Evolutionary conservation across 176 grass and related monocot genomes (phyloP), one percentile per base, ranked within the genome.

Genomic region (Pontederia paniculata): DNA sequence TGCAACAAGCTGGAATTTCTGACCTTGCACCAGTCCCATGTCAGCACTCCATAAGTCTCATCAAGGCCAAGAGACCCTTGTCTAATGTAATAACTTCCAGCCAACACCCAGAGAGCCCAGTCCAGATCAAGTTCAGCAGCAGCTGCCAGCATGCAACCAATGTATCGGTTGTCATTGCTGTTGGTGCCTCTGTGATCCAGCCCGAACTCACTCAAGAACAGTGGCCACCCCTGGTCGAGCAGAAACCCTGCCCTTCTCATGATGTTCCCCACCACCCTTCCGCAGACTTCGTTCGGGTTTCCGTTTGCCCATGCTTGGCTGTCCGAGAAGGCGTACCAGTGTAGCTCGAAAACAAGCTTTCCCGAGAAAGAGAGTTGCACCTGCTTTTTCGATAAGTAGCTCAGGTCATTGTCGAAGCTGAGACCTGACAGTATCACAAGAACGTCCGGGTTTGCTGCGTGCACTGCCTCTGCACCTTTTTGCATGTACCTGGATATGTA

Each of bases 171-270:
- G 15, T 62, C 60, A 12, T 62, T 62, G 11, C 2, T 21, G 23
- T 62, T 62, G 21, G 44, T 62, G 42, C 60, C 60, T 48, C 44
- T 62, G 21, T 62, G 60, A 8, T 62, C 43, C 60, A 62, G 11
- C 15, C 60, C 60, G 16, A 62, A 62, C 60, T 62, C 60, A 21
- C 60, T 62, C 19, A 62, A 23, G 20, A 62, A 62, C 43, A 62
- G 12, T 22, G 60, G 60, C 60, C 60, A 62, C 60, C 60, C 60
- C 41, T 62, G 60, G 44, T 62, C 60, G 7, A 62, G 43, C 44
- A 62, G 19, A 44, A 62, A 62, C 11, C 60, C 60, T 21, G 60
- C 60, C 19, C 60, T 62, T 21, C 60, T 45, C 60, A 62, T 62
- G 12, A 62, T 44, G 17, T 23, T 62, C 42, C 17, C 18, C 60